Conservation (phyloP, 2,329 filamentous ascomycete genomes). For the Beauveria rudraprayagi region DNA sequence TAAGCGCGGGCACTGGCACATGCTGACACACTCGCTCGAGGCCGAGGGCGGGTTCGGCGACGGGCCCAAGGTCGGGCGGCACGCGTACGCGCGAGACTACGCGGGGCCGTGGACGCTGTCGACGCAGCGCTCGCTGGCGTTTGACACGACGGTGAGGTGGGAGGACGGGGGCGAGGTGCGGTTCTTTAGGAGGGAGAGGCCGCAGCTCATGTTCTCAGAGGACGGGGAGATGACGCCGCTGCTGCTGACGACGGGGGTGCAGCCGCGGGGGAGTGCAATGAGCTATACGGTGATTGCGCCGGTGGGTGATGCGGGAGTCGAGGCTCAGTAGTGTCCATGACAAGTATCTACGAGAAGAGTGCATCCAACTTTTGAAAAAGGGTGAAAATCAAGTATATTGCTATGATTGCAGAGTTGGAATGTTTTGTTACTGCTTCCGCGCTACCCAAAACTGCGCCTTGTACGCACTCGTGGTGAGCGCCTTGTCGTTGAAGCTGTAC, state of each 20-base stretch:
- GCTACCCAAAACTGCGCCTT: conserved; percentile 48
- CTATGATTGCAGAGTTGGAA: background rate
- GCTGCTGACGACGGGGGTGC: conserved; percentile 39
- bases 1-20: conserved; percentile 25
- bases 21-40: conserved; percentile 25
- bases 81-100: conserved; percentile 21
- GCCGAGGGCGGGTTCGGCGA: conserved; percentile 18
- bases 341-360: no score
- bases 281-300: conserved; percentile 20
- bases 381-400: background rate
- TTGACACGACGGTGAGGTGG: conserved; percentile 22
- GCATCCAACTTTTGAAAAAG: background rate
- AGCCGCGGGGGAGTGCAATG: conserved; percentile 25
- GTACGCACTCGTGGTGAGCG: conserved; percentile 45
- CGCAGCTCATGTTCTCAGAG: conserved; percentile 40
- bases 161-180: conserved; percentile 31
- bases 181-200: conserved; percentile 37
- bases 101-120: conserved; percentile 23
- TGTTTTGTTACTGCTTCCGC: conserved; percentile 14
- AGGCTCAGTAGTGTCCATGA: conserved; percentile 3
- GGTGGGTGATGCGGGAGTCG: conserved; percentile 16
- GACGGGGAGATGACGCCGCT: conserved; percentile 38
- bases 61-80: conserved; percentile 21
- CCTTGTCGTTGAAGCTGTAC: conserved; percentile 44
- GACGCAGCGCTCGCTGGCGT: conserved; percentile 19